Evolutionary conservation across 495 filamentous ascomycete species (phyloP), one percentile per base, ranked within the genome.

Genomic region (Oidiodendron maius): DNA sequence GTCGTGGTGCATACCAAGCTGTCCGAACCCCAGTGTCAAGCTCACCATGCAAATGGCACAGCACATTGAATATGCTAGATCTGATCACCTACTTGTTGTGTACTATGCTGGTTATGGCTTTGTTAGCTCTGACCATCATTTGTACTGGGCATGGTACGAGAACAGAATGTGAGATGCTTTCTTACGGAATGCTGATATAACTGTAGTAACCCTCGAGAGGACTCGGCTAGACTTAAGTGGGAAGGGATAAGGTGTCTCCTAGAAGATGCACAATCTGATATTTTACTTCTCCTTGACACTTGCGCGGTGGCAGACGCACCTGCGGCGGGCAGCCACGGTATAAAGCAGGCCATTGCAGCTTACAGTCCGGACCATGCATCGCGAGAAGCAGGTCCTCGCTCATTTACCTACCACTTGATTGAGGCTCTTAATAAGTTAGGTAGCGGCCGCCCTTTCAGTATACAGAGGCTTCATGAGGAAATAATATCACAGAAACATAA

Each of bases 111-210:
- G 76, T 11, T 64, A 75, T 52, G 71, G 74, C 15, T 61, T 61
- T 47, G 61, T 74, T 43, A 70, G 72, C 2, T 47, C 64, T 4
- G 73, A 80, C 52, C 67, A 70, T 51, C 72, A 76, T 51, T 63
- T 77, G 3, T 77, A 72, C 50, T 78, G 75, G 76, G 71, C 75
- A 18, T 71, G 70, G 76, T 79, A 65, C 54, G 76, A 46, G 37
- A 12, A 5, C 16, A 20, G 17, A 23, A 42, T 21, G 35, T 39
- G 32, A 55, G 17, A 46, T 41, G 41, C 53, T 30, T 38, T 43
- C 26, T 28, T 38, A 23, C n/a, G n/a, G n/a, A 22, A 11, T 36
- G 40, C 58, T 60, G 24, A 61, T 46, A 36, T 43, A 30, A 40
- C 24, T 4, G 44, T 48, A 61, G 58, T 41, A 61, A 55, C 56